These are phyloP conservation scores for Polychytrium aggregatum DNA, from an alignment of 192 early-diverging fungal species.

Conservation along the genomic window DNA sequence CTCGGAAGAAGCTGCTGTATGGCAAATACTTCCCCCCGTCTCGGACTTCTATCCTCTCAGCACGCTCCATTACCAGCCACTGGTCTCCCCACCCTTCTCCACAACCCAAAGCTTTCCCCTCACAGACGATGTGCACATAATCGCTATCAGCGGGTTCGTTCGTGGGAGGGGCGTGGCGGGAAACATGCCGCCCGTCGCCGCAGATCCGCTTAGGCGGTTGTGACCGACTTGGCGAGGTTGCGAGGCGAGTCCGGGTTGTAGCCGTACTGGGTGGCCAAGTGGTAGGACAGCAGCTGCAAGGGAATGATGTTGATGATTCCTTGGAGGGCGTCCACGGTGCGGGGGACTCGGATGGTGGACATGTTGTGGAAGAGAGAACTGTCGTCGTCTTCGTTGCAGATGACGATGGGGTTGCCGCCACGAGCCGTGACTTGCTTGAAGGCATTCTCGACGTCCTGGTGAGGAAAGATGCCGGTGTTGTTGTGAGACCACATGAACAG, in stretches of 20 bases:
- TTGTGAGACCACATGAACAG: background rate
- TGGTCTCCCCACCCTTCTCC: too few relatives aligned
- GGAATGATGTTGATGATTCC: constrained; percentile 50
- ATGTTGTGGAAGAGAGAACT: constrained; percentile 16
- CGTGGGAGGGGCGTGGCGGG: too few relatives aligned
- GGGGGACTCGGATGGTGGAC: constrained; percentile 36
- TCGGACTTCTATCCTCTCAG: too few relatives aligned
- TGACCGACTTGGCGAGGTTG: constrained; percentile 31
- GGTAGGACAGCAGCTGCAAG: constrained; percentile 45
- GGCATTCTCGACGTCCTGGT: constrained; percentile 34
- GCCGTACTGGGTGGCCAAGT: constrained; percentile 37
- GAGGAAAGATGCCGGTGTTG: background rate
- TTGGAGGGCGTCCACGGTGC: constrained; percentile 44
- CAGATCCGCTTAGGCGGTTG: constrained; percentile 22
- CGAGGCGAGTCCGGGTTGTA: constrained; percentile 27
- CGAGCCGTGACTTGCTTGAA: constrained; percentile 50
- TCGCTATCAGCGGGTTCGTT: too few relatives aligned
- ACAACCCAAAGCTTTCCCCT: too few relatives aligned
- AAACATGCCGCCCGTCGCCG: too few relatives aligned
- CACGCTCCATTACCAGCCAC: too few relatives aligned
- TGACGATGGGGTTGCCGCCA: constrained; percentile 36
- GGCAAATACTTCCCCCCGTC: too few relatives aligned
- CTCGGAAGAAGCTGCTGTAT: too few relatives aligned
- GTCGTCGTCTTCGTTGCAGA: constrained; percentile 35
- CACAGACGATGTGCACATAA: too few relatives aligned